These are phyloP conservation scores for Dichotomopilus funicola DNA, from an alignment of 2,329 filamentous ascomycete species.

Conservation along the genomic window DNA sequence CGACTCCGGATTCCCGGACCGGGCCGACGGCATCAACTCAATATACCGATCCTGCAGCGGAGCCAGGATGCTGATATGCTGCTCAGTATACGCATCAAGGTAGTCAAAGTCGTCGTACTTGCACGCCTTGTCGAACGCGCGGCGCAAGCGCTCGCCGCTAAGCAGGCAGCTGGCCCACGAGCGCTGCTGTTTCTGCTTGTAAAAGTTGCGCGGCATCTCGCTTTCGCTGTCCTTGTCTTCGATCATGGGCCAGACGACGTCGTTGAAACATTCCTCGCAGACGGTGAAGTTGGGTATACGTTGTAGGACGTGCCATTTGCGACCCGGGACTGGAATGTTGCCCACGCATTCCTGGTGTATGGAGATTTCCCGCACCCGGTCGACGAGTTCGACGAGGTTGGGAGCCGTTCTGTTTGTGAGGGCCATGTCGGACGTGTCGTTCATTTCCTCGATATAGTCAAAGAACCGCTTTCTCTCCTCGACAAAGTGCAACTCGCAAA, in stretches of 20 bases:
- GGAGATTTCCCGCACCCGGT: conserved; percentile 54
- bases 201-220: conserved; percentile 59
- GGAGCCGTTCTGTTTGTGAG: conserved; percentile 39
- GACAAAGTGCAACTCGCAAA: conserved; percentile 63
- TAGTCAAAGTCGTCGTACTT: conserved; percentile 59
- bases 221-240: conserved; percentile 37
- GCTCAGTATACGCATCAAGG: conserved; percentile 35
- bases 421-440: conserved; percentile 48
- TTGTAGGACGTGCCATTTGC: conserved; percentile 72
- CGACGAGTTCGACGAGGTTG: conserved; percentile 56
- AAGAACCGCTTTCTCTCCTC: conserved; percentile 48
- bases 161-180: conserved; percentile 63
- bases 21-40: conserved; percentile 15
- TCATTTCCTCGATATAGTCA: conserved; percentile 55
- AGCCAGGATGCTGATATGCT: conserved; percentile 44
- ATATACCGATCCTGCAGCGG: conserved; percentile 37
- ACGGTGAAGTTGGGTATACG: conserved; percentile 71
- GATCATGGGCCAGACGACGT: conserved; percentile 65
- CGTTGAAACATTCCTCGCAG: conserved; percentile 80
- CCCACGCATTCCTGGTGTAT: conserved; percentile 57
- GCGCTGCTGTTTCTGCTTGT: conserved; percentile 51
- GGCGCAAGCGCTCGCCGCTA: conserved; percentile 73
- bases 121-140: conserved; percentile 62
- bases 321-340: conserved; percentile 54
- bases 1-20: conserved; percentile 15